Percentiles rank a stretch among this genome's conserved stretches.
These are phyloP conservation scores for Babesia microti DNA, from an alignment of 169 alveolate species.

Conservation along the genomic window DNA sequence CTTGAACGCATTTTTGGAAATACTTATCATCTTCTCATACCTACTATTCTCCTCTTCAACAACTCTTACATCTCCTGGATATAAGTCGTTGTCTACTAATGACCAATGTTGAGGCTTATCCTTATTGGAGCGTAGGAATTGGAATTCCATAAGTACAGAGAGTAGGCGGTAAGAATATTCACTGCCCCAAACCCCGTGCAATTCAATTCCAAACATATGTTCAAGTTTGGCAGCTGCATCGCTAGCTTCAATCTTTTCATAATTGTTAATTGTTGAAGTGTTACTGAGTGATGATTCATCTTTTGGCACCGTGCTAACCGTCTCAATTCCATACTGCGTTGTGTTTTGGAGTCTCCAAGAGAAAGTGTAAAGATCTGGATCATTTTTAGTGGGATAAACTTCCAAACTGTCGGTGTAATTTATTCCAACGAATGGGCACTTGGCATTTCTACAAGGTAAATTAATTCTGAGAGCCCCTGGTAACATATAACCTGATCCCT, in stretches of 20 bases:
- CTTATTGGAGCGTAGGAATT: slow-evolving; percentile 7
- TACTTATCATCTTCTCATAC: slow-evolving; percentile 48
- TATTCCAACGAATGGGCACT: slow-evolving; percentile 24
- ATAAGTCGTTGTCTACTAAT: slow-evolving; percentile 42
- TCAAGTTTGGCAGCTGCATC: slow-evolving; percentile 58
- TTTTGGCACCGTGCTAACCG: slow-evolving; percentile 28
- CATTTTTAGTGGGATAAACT: slow-evolving; percentile 15
- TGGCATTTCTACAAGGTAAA: slow-evolving; percentile 36
- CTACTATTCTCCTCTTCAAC: slow-evolving; percentile 11
- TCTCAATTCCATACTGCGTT: slow-evolving; percentile 50
- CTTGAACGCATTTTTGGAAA: slow-evolving; percentile 51
- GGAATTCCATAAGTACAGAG: slow-evolving; percentile 34
- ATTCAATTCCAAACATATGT: slow-evolving; percentile 49
- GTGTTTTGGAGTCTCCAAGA: slow-evolving; percentile 49
- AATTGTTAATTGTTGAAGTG: slow-evolving; percentile 29
- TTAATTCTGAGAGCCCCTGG: slow-evolving; percentile 48
- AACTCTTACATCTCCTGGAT: slow-evolving; percentile 47
- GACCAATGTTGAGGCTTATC: slow-evolving; percentile 41
- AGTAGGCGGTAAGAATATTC: slow-evolving; percentile 54
- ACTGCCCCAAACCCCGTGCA: slow-evolving; percentile 60
- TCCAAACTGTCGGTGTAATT: slow-evolving; percentile 14
- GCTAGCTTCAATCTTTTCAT: slow-evolving; percentile 42
- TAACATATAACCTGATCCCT: slow-evolving; percentile 49
- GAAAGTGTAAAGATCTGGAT: slow-evolving; percentile 32
- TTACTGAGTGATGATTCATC: slow-evolving; percentile 54